A percentile compares a stretch with the other conserved stretches of the same genome.
Conservation (phyloP, 331 rosid genomes). For the Pyrus hybrid region DNA sequence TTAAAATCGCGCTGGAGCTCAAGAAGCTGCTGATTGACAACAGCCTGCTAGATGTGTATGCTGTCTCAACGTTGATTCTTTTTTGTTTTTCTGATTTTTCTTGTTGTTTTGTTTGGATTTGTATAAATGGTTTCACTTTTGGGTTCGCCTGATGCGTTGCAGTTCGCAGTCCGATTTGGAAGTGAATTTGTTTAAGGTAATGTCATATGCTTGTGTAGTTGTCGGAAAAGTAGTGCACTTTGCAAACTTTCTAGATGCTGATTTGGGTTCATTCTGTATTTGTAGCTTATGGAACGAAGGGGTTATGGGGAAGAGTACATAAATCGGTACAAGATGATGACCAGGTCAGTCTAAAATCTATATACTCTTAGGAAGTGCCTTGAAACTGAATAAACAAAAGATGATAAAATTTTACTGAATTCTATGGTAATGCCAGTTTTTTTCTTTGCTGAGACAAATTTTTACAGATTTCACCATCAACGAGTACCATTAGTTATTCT, state of each 20-base stretch:
- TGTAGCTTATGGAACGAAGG: constrained; percentile 89
- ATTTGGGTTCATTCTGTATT: constrained; percentile 14
- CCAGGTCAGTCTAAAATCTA: constrained; percentile 41
- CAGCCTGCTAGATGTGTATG: constrained; percentile 94
- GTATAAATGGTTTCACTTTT: background rate
- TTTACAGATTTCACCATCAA: constrained; percentile 88
- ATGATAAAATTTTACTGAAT: background rate
- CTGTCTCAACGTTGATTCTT: constrained; percentile 4
- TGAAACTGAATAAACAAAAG: background rate
- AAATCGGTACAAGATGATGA: constrained; percentile 92
- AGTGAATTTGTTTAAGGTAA: constrained; percentile 85
- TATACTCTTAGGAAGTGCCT: background rate
- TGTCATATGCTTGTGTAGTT: background rate
- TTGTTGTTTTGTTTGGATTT: background rate
- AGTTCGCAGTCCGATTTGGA: constrained; percentile 94
- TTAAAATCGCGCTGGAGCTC: constrained; percentile 81
- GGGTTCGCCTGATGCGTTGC: constrained; percentile 23
- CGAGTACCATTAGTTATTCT: constrained; percentile 90
- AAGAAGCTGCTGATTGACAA: constrained; percentile 95
- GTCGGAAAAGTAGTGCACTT: background rate
- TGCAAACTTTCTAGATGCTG: background rate
- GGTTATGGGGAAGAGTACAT: constrained; percentile 93
- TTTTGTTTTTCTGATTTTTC: background rate
- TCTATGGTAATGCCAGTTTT: background rate
- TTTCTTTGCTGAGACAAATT: background rate